Evolutionary conservation across 345 rosid species (phyloP).

Genomic region (Sonneratia alba): DNA sequence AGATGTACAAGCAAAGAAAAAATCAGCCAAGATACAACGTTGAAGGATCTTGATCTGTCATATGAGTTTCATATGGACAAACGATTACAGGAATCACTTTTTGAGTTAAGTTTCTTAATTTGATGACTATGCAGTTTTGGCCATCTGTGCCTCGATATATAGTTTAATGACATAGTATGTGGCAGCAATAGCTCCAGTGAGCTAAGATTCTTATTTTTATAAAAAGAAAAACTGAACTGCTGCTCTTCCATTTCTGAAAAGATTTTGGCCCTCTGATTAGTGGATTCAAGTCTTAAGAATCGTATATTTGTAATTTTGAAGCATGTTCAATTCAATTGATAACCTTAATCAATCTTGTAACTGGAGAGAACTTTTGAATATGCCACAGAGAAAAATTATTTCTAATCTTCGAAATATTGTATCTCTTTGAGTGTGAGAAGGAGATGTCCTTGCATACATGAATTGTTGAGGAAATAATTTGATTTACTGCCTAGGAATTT

Average conservation of each 20-base stretch:
- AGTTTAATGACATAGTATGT: neutral
- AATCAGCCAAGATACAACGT: constrained; percentile 57
- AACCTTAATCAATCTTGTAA: too few relatives aligned
- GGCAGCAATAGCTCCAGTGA: neutral
- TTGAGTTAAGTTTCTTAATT: constrained; percentile 45
- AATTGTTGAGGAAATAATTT: neutral
- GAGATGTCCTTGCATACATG: neutral
- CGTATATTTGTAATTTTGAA: too few relatives aligned
- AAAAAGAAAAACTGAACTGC: too few relatives aligned
- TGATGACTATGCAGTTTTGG: neutral
- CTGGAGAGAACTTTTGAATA: too few relatives aligned
- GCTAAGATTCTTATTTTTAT: neutral
- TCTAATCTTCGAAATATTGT: too few relatives aligned
- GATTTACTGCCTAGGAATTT: neutral
- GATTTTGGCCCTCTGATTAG: too few relatives aligned
- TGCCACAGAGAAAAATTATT: too few relatives aligned
- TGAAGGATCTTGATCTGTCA: constrained; percentile 77
- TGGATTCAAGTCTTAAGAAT: too few relatives aligned
- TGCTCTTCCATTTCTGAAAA: too few relatives aligned
- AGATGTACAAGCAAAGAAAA: constrained; percentile 62
- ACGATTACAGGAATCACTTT: constrained; percentile 58
- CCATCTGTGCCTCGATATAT: neutral
- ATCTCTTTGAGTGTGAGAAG: neutral
- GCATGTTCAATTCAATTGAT: too few relatives aligned
- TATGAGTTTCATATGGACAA: constrained; percentile 91